Evolutionary conservation across 1,284 basidiomycete genomes (phyloP), one percentile per base, ranked within the genome.

Genomic region (Pyrrhoderma noxium): DNA sequence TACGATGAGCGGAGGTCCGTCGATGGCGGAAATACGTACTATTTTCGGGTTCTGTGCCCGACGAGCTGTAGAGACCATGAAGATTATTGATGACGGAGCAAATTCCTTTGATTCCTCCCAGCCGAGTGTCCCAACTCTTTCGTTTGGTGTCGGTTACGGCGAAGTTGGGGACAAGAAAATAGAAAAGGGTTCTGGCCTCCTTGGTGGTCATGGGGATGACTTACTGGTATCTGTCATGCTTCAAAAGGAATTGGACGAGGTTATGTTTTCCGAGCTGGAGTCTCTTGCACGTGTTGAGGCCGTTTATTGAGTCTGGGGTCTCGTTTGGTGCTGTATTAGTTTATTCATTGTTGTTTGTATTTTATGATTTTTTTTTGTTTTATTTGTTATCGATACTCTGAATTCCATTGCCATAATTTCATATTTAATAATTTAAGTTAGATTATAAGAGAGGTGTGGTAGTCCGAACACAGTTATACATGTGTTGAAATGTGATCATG

Each of bases 11-110:
- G 47, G 52, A 22, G 47, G 47, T 8, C 67, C 69, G 47, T 70
- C 70, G 3, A 70, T 67, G 35, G 69, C 64, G 52, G 74, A 84
- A 61, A 60, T 73, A 56, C 71, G 80, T 57, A 61, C 63, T 57
- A 67, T 76, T 55, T 91, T 85, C 62, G 63, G 72, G 47, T 74
- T 84, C 36, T 77, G 85, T 45, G 79, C 84, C 45, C 77, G 89
- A 39, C 75, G 94, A 55, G 79, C 89, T 25, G 75, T 92, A 42
- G 92, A 96, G 68, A 80, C 85, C 0, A 73, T 96, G 68, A 89
- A 89, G 61, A 70, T 93, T 43, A 70, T 98, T 50, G 91, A 93
- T 63, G 89, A 89, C 54, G 80, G 75, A 3, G 76, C 76, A 57
- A 88, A 92, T 62, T 73, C 80, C 46, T 85, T 89, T 60, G 85